Base-by-base conservation (phyloP, 1,284 basidiomycete genomes). In the Xerocomus subilludens region DNA sequence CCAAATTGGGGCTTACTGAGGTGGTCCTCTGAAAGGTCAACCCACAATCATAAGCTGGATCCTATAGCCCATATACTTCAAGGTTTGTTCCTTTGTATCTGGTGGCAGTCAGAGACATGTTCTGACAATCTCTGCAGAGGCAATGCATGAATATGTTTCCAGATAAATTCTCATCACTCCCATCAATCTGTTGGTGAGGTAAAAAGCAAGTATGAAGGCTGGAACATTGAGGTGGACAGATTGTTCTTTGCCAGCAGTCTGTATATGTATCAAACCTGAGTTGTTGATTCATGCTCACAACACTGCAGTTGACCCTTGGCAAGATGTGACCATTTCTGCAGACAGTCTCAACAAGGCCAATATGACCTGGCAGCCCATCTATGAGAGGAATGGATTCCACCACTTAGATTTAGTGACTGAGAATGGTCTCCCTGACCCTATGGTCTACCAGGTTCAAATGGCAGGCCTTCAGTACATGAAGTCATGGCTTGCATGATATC, bases 221-320 rank as follows among this genome's bases (percentile, higher is more conserved):
- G 92, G 91, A 84, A 90, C 78, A 87, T 92, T 36, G 83, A 85
- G 33, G 84, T 88, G 60, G 83, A 90, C 67, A 86, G 88, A 30
- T 83, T 94, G 2, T 92, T 94, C 87, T 92, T 93, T 77, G 91
- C 90, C 32, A 93, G 91, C 70, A 92, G 91, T 58, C 82, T 86
- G 63, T 89, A 92, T 92, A 77, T 74, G 91, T 87, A 9, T 64
- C 36, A 27, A 64, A 13, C 20, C 16, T 45, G 42, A 49, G n/a
- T 16, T 10, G 32, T 32, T 27, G 20, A 47, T 76, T 62, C 5
- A 62, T 68, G 35, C 66, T 72, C 30, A 68, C 73, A 8, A 69
- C 76, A 7, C 23, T 32, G 71, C 59, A 92, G 92, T 90, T 64
- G 92, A 93, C 80, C 92, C 92, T n/a, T 94, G 92, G 92, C 88